These are phyloP conservation scores for Cutaneotrichosporon sp. DNA, from an alignment of 1,284 basidiomycete genomes.

Conservation along the genomic window DNA sequence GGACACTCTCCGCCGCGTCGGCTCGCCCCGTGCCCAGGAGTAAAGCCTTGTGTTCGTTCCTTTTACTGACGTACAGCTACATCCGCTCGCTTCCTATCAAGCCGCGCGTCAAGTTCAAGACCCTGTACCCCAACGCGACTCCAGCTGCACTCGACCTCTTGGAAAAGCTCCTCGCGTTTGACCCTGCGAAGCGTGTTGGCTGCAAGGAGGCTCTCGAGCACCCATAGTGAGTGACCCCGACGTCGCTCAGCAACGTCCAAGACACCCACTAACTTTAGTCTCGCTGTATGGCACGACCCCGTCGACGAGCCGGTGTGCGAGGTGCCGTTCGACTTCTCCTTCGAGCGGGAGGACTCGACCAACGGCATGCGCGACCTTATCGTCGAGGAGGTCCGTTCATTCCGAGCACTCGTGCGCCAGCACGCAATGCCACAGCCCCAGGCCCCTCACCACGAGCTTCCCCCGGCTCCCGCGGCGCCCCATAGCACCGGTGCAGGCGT, in stretches of 20 bases:
- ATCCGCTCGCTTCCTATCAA: constrained; percentile 97
- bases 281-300: constrained; percentile 92
- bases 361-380: constrained; percentile 97
- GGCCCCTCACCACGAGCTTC: constrained; percentile 36
- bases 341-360: constrained; percentile 92
- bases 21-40: constrained; percentile 71
- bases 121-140: constrained; percentile 88
- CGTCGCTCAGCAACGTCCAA: too few species aligned
- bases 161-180: constrained; percentile 87
- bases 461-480: constrained; percentile 30
- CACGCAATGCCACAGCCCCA: constrained; percentile 27
- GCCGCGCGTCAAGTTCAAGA: constrained; percentile 83
- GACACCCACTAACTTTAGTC: constrained; percentile 36
- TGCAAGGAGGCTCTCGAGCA: constrained; percentile 94
- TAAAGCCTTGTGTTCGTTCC: constrained; percentile 29
- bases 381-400: constrained; percentile 63
- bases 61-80: constrained; percentile 53
- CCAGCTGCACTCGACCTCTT: constrained; percentile 90
- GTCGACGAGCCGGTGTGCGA: constrained; percentile 79
- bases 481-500: constrained; percentile 36
- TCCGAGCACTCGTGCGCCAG: constrained; percentile 43
- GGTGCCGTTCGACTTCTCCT: constrained; percentile 89
- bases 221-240: constrained; percentile 70
- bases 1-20: constrained; percentile 90
- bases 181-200: constrained; percentile 89